Conservation (phyloP, 169 alveolate species). For the Cardiosporidium cionae region DNA sequence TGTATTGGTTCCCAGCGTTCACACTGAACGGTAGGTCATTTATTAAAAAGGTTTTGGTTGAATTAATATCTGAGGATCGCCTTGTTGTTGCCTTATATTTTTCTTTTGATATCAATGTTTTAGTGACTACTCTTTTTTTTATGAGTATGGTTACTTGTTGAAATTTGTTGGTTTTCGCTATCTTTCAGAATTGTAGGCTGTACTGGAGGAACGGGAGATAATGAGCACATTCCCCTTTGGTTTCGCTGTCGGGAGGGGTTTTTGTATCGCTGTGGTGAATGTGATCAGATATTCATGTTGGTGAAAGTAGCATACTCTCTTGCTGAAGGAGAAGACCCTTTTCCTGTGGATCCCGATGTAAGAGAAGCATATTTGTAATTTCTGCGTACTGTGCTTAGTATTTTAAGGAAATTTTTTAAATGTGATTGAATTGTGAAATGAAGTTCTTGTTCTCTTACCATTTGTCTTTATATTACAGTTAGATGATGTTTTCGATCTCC, state of each 20-base stretch:
- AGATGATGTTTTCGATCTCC: conserved; percentile 70
- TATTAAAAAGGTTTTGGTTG: neutral
- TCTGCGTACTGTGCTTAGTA: neutral
- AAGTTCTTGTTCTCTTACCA: neutral
- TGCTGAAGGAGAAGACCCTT: conserved; percentile 72
- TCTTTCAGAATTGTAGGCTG: conserved; percentile 63
- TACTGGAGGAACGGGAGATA: conserved; percentile 81
- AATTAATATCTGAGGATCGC: neutral
- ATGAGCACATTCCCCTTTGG: conserved; percentile 65
- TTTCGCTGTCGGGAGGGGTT: conserved; percentile 78
- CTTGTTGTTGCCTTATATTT: neutral
- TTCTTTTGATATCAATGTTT: neutral
- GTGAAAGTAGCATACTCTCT: conserved; percentile 68
- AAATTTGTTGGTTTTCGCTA: neutral
- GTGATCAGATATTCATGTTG: conserved; percentile 82
- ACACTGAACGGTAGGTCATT: conserved; percentile 48
- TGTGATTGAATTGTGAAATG: neutral
- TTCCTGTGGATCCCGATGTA: conserved; percentile 45
- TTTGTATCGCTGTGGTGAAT: conserved; percentile 80
- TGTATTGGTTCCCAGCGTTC: conserved; percentile 69
- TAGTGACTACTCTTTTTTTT: neutral
- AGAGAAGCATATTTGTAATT: no score
- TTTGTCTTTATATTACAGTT: conserved; percentile 57
- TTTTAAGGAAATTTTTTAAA: no score
- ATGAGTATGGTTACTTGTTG: neutral